Percentiles rank a stretch among this genome's conserved stretches.
Evolutionary conservation across 2,329 filamentous ascomycete genomes (phyloP).

Genomic region (Cladophialophora carrionii): DNA sequence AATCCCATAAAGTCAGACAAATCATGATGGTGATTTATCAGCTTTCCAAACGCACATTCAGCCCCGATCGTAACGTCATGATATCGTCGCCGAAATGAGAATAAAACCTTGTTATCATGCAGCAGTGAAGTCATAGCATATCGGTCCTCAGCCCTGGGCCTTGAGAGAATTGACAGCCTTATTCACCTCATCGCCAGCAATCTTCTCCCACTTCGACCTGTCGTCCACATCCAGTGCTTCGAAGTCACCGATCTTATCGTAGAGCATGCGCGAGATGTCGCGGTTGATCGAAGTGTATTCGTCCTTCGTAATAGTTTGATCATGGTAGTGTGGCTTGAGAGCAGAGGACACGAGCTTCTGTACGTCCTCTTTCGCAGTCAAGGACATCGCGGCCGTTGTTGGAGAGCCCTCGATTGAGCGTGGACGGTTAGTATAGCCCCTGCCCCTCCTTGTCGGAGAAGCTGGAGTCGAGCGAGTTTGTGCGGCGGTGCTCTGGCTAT

Average conservation of each 20-base stretch:
- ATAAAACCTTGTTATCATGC: constrained; percentile 13
- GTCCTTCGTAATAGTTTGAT: constrained; percentile 78
- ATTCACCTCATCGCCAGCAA: constrained; percentile 77
- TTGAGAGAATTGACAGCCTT: constrained; percentile 55
- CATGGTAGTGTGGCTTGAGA: constrained; percentile 80
- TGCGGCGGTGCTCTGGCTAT: constrained; percentile 49
- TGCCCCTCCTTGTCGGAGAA: constrained; percentile 62
- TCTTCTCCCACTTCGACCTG: constrained; percentile 71
- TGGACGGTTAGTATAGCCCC: constrained; percentile 43
- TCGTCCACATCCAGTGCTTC: constrained; percentile 66
- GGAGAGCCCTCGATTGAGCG: constrained; percentile 68
- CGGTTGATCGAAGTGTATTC: constrained; percentile 93
- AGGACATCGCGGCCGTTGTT: constrained; percentile 66
- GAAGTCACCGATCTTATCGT: constrained; percentile 65
- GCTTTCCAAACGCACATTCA: constrained; percentile 17
- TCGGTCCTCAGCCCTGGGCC: constrained; percentile 27
- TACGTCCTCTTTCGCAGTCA: constrained; percentile 83
- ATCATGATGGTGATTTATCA: constrained; percentile 1
- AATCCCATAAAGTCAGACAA: constrained; percentile 3
- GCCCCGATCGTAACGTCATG: constrained; percentile 26
- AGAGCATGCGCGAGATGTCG: constrained; percentile 83
- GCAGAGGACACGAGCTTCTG: constrained; percentile 84
- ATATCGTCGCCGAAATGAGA: constrained; percentile 18
- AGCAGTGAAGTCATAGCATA: constrained; percentile 9
- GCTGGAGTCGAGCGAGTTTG: constrained; percentile 60